phyloP scores from a whole-genome alignment of 2,329 filamentous ascomycete species.

The Cordyceps fumosorosea region DNA sequence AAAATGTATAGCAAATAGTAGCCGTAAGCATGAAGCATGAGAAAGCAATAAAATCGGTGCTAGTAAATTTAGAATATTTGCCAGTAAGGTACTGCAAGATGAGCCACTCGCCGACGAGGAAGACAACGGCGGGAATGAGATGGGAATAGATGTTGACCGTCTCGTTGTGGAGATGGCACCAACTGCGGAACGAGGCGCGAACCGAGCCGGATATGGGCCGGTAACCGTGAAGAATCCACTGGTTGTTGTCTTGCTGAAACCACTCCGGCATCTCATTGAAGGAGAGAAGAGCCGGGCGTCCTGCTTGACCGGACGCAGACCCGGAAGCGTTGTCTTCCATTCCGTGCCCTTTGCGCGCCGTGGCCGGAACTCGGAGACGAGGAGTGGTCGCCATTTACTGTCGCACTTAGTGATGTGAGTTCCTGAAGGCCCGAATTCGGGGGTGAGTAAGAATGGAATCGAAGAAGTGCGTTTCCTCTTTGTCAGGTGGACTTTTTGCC shows the following conservation, averaged over 20 bases:
- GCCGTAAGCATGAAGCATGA: slow-evolving; percentile 19
- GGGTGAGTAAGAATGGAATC: slow-evolving; percentile 8
- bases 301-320: slow-evolving; percentile 14
- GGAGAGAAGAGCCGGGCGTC: slow-evolving; percentile 18
- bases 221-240: slow-evolving; percentile 25
- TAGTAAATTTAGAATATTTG: slow-evolving; percentile 17
- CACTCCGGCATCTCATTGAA: slow-evolving; percentile 20
- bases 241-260: slow-evolving; percentile 17
- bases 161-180: slow-evolving; percentile 31
- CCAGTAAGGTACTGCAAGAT: slow-evolving; percentile 18
- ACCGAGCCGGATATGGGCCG: slow-evolving; percentile 34
- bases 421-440: slow-evolving; percentile 9
- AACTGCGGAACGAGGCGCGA: slow-evolving; percentile 31
- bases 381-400: slow-evolving; percentile 15
- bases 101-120: slow-evolving; percentile 24
- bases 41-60: slow-evolving; percentile 18
- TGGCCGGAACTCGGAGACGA: slow-evolving; percentile 14
- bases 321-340: slow-evolving; percentile 13
- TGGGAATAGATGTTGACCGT: slow-evolving; percentile 28
- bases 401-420: slow-evolving; percentile 8
- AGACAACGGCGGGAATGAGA: slow-evolving; percentile 34
- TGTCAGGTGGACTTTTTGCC: too few species aligned
- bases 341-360: slow-evolving; percentile 13
- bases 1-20: slow-evolving; percentile 17
- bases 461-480: not conserved